Evolutionary conservation across 1,284 basidiomycete genomes (phyloP), one percentile per base, ranked within the genome.

Genomic region (Calocybe gambosa): DNA sequence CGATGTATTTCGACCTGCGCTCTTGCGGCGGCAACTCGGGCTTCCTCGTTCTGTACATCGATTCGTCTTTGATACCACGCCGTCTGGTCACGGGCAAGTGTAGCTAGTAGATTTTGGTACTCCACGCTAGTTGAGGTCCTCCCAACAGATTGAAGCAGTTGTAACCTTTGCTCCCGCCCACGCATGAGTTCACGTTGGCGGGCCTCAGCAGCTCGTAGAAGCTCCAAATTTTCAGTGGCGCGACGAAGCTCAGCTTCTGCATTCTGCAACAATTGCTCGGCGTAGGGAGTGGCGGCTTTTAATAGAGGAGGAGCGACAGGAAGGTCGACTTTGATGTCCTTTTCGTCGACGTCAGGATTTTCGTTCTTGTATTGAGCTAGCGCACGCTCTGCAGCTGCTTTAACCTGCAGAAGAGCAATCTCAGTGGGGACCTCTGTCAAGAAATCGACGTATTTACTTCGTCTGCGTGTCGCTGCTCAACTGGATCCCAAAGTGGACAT

Each of bases 401-500:
- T 71, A n/a, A 89, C 81, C 85, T 89, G 25, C 25, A n/a, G 50
- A 15, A n/a, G 19, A 5, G 25, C 21, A 25, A 25, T 19, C 20
- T 18, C 7, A 29, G 39, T 16, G 6, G 29, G 16, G 10, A 20
- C 12, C 12, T 41, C 7, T 19, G 36, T 3, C 9, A 10, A n/a
- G 36, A 16, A 3, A n/a, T 37, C 18, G n/a, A 47, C 4, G 21
- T 36, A 23, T 68, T 41, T 52, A 85, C 85, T 66, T 89, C 85
- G 43, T 79, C 71, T 15, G 68, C 73, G 58, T 85, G 82, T 18
- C 81, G 69, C 47, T 75, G 65, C 48, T 85, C 85, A 1, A 81
- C 73, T 2, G 69, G 55, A 49, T 91, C 89, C 84, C 85, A 91
- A 1, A 92, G 66, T 1, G 63, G 59, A 50, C 89, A 92, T 61